Evolutionary conservation across 2,329 filamentous ascomycete genomes (phyloP).

Genomic region (Fusarium chaquense): DNA sequence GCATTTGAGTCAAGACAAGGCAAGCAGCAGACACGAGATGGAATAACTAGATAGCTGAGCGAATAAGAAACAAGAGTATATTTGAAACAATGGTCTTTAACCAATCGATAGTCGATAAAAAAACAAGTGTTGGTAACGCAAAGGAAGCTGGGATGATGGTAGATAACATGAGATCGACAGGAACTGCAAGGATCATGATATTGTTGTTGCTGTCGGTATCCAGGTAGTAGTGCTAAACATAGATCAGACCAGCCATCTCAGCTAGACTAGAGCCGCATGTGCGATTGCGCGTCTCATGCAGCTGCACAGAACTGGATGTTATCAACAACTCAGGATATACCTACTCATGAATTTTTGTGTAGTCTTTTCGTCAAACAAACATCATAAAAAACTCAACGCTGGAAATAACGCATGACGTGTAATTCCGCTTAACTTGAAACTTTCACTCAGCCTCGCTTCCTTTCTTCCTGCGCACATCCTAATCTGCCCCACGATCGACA

Average conservation of each 20-base stretch:
- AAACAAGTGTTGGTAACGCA: slow-evolving; percentile 4
- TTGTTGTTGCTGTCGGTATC: slow-evolving; percentile 2
- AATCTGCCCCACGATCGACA: slow-evolving; percentile 39
- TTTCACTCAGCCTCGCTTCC: slow-evolving; percentile 1
- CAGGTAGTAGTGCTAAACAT: slow-evolving; percentile 25
- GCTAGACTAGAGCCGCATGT: slow-evolving; percentile 27
- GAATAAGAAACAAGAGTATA: not conserved
- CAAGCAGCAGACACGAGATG: slow-evolving; percentile 19
- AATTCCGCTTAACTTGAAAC: slow-evolving; percentile 5
- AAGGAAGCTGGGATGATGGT: not conserved
- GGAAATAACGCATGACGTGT: not conserved
- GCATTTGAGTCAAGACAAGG: not conserved
- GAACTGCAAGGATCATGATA: slow-evolving; percentile 15
- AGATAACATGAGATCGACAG: slow-evolving; percentile 29
- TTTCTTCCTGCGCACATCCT: slow-evolving; percentile 24
- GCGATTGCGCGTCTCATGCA: slow-evolving; percentile 28
- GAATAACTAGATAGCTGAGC: not conserved
- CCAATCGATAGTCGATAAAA: not conserved
- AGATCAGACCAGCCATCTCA: slow-evolving; percentile 20
- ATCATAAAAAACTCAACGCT: not conserved
- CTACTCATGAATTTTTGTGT: not conserved
- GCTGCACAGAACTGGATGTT: not conserved
- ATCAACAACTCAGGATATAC: not conserved
- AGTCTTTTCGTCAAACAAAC: no score
- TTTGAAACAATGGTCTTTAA: not conserved